Evolutionary conservation across 345 rosid genomes (phyloP), one percentile per base, ranked within the genome.

Genomic region (Camelina sativa): DNA sequence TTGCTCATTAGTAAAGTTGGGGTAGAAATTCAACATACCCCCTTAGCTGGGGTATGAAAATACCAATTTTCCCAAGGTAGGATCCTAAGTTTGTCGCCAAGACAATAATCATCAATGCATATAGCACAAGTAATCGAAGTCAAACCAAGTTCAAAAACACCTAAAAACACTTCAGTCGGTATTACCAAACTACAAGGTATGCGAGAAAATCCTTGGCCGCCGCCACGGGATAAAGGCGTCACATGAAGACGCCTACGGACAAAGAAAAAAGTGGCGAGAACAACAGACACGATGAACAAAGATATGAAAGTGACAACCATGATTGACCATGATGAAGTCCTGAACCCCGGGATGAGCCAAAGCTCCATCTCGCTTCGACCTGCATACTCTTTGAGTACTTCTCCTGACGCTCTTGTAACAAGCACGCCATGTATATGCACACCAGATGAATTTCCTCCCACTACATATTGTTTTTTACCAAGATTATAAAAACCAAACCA

Each of bases 51-150:
- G n/a, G n/a, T n/a, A n/a, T n/a, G n/a, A n/a, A n/a, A n/a, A n/a
- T n/a, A n/a, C n/a, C n/a, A n/a, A n/a, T n/a, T n/a, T n/a, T n/a
- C n/a, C n/a, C n/a, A n/a, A n/a, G 93, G 97, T 61, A 93, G 75
- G 78, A 89, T 74, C 74, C 89, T 79, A 72, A 91, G 96, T 82
- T 85, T 93, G 61, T 91, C 96, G 48, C 97, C 98, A 30, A 85
- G 78, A 46, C 74, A 82, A 62, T 91, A 91, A 79, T 91, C 96
- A 77, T 91, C 98, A 48, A 86, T 91, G 82, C 98, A 91, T 78
- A 89, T 86, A 32, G 92, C 88, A 74, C 96, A 93, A 11, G 92
- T 84, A 62, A 74, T 60, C 9, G 97, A 87, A 48, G 98, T 93
- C 22, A 85, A 85, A 75, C 86, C 88, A 62, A 84, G 87, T 80